Conservation (phyloP, 2,329 filamentous ascomycete genomes). For the Alternaria solani region DNA sequence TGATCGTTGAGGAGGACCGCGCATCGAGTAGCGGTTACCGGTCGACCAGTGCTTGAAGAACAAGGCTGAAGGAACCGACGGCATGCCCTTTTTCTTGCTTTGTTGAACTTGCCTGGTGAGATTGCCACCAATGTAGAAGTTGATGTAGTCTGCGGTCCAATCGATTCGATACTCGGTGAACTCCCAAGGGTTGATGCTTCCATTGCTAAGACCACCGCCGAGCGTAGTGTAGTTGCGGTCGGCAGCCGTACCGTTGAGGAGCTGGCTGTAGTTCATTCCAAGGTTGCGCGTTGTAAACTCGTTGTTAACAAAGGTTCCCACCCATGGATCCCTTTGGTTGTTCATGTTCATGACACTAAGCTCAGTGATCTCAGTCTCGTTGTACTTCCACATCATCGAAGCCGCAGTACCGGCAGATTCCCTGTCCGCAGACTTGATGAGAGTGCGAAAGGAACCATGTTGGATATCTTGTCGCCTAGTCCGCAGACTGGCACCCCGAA, state of each 20-base stretch:
- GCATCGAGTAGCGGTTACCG: slow-evolving; percentile 55
- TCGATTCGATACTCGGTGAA: slow-evolving; percentile 59
- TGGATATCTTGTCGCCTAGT: slow-evolving; percentile 57
- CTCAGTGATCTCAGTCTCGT: slow-evolving; percentile 54
- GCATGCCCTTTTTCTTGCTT: slow-evolving; percentile 46
- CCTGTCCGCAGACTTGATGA: slow-evolving; percentile 52
- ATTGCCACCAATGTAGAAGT: slow-evolving; percentile 54
- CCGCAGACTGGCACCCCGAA: slow-evolving; percentile 55
- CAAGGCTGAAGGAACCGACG: slow-evolving; percentile 54
- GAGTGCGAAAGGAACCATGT: slow-evolving; percentile 57
- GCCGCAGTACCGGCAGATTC: slow-evolving; percentile 53
- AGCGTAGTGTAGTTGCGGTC: slow-evolving; percentile 53
- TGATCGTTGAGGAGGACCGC: slow-evolving; percentile 53
- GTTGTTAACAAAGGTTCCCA: slow-evolving; percentile 50
- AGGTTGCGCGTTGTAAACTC: slow-evolving; percentile 50
- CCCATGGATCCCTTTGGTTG: slow-evolving; percentile 48
- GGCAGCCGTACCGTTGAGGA: slow-evolving; percentile 34
- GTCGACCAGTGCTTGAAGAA: slow-evolving; percentile 60
- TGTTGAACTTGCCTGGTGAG: slow-evolving; percentile 46
- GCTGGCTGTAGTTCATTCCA: slow-evolving; percentile 54
- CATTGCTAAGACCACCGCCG: slow-evolving; percentile 37
- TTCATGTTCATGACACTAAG: slow-evolving; percentile 58
- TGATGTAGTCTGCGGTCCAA: slow-evolving; percentile 55
- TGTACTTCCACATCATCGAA: slow-evolving; percentile 58
- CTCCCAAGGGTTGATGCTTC: slow-evolving; percentile 52